A percentile compares a stretch with the other conserved stretches of the same genome.
phyloP scores from a whole-genome alignment of 805 yeast genomes.

The Ogataea trehalophila region DNA sequence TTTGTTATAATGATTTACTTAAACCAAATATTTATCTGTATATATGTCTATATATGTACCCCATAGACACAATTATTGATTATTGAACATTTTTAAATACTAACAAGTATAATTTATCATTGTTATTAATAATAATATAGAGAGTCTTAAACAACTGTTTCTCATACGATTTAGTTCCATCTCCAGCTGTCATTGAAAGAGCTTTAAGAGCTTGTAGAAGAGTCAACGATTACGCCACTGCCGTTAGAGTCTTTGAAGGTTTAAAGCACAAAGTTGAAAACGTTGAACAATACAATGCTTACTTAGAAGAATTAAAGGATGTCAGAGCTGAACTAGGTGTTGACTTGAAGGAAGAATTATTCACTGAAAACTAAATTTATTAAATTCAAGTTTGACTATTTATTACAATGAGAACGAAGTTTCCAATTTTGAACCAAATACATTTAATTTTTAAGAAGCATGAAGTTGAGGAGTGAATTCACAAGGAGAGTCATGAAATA shows the following conservation, averaged over 20 bases:
- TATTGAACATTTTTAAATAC: conserved; percentile 11
- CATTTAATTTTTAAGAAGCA: too few relatives aligned
- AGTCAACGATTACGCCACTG: conserved; percentile 98
- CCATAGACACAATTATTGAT: neutral
- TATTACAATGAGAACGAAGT: too few relatives aligned
- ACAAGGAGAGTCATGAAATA: neutral
- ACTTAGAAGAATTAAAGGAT: conserved; percentile 89
- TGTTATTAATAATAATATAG: conserved; percentile 21
- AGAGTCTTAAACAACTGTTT: conserved; percentile 97
- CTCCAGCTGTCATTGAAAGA: conserved; percentile 92
- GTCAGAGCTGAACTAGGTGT: conserved; percentile 90
- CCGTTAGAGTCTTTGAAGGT: conserved; percentile 97
- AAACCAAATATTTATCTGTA: neutral
- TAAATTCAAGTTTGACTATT: neutral
- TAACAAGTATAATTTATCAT: conserved; percentile 14
- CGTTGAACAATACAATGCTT: conserved; percentile 90
- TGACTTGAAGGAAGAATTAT: conserved; percentile 88
- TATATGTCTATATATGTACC: too few relatives aligned
- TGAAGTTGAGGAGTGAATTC: neutral
- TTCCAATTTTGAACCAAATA: too few relatives aligned
- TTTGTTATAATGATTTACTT: neutral
- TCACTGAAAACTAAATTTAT: conserved; percentile 25
- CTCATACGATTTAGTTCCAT: conserved; percentile 97
- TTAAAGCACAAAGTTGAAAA: conserved; percentile 94
- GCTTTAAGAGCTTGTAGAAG: conserved; percentile 98